phyloP scores from a whole-genome alignment of 192 early-diverging fungal species.

The Coemansia nantahalensis region DNA sequence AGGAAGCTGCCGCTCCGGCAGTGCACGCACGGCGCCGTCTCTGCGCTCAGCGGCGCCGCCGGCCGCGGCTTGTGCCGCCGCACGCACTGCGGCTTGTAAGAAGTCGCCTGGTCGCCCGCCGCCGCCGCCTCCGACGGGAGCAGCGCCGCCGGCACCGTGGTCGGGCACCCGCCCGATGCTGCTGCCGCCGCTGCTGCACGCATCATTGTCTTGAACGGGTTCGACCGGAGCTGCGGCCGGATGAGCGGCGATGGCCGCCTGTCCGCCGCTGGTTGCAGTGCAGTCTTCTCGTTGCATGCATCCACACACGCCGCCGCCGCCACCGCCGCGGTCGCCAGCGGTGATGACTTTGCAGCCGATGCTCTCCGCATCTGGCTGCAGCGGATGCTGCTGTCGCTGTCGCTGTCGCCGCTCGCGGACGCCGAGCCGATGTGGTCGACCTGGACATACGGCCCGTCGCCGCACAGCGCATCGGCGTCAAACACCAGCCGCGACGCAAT shows the following conservation, averaged over 20 bases:
- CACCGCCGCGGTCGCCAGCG: not conserved
- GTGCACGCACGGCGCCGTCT: constrained; percentile 21
- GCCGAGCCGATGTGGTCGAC: constrained; percentile 10
- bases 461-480: constrained; percentile 23
- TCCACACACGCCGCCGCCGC: not conserved
- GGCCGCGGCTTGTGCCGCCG: not conserved
- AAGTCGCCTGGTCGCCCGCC: too few relatives aligned
- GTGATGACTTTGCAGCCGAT: not conserved
- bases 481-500: constrained; percentile 7
- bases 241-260: constrained; percentile 5
- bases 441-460: constrained; percentile 36
- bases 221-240: constrained; percentile 24
- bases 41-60: not conserved
- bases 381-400: constrained; percentile 2
- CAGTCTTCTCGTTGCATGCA: too few relatives aligned
- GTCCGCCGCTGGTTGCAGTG: not conserved
- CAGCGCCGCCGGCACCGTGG: constrained; percentile 3
- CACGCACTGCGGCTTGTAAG: too few relatives aligned
- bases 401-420: not conserved
- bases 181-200: not conserved
- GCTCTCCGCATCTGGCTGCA: not conserved
- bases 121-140: not conserved
- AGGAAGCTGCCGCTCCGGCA: constrained; percentile 44
- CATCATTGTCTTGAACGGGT: constrained; percentile 41
- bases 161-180: not conserved